Evolutionary conservation across 345 rosid genomes (phyloP).

Genomic region (Nasturtium officinale): DNA sequence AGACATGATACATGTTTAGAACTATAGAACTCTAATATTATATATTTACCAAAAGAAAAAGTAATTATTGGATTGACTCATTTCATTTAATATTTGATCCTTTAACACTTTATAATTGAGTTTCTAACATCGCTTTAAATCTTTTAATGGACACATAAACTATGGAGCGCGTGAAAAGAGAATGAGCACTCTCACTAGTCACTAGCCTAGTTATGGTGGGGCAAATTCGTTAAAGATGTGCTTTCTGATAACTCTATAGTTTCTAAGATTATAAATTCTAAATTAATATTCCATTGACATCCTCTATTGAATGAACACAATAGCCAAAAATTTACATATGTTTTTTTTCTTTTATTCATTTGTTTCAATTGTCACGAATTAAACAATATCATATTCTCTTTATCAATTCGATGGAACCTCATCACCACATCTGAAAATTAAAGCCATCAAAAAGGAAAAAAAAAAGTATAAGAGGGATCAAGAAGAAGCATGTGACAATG

Average conservation of each 20-base stretch:
- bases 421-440: constrained; percentile 31
- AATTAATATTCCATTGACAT: neutral
- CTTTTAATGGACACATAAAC: neutral
- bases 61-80: neutral
- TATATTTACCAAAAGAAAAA: neutral
- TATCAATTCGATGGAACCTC: constrained; percentile 22
- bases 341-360: neutral
- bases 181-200: constrained; percentile 24
- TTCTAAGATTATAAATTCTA: neutral
- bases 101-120: neutral
- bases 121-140: neutral
- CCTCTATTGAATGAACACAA: constrained; percentile 2
- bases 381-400: constrained; percentile 27
- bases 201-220: constrained; percentile 24
- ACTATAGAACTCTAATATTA: neutral
- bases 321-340: constrained; percentile 14
- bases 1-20: neutral
- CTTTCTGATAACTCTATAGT: neutral
- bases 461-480: constrained; percentile 13
- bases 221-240: neutral
- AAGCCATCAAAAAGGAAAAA: constrained; percentile 31
- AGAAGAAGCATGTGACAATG: constrained; percentile 63
- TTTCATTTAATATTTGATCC: neutral
- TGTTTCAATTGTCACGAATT: constrained; percentile 10
- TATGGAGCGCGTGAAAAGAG: constrained; percentile 6